phyloP scores from a whole-genome alignment of 2,329 filamentous ascomycete genomes.

The Fusarium virguliforme region DNA sequence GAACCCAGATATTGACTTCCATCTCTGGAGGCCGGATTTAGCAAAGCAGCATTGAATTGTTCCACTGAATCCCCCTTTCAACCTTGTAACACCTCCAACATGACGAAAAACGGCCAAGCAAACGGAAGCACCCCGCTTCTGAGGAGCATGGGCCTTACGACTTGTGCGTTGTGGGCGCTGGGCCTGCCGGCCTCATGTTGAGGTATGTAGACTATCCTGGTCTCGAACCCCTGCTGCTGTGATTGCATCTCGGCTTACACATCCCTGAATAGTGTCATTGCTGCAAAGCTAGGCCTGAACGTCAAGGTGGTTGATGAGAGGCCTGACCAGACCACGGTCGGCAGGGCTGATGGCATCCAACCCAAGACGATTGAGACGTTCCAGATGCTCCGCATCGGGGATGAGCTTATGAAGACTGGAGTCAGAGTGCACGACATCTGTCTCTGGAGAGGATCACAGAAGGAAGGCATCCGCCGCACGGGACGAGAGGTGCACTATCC shows the following conservation, averaged over 20 bases:
- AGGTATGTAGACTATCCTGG: slow-evolving; percentile 39
- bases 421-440: slow-evolving; percentile 81
- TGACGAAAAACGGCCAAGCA: slow-evolving; percentile 19
- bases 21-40: neutral
- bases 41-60: neutral
- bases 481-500: slow-evolving; percentile 79
- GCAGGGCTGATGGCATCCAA: slow-evolving; percentile 79
- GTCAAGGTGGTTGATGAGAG: slow-evolving; percentile 78
- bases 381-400: slow-evolving; percentile 78
- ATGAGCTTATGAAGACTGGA: slow-evolving; percentile 75
- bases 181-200: slow-evolving; percentile 70
- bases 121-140: slow-evolving; percentile 25
- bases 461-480: slow-evolving; percentile 69
- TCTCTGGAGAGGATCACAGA: slow-evolving; percentile 74
- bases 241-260: neutral
- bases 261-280: slow-evolving; percentile 21
- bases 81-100: neutral
- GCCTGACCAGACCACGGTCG: slow-evolving; percentile 76
- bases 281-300: slow-evolving; percentile 67
- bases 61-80: neutral
- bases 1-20: neutral
- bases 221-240: neutral
- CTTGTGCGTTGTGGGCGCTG: slow-evolving; percentile 69
- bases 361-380: slow-evolving; percentile 85
- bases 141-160: slow-evolving; percentile 52